These are phyloP conservation scores for Marasmius sp. DNA, from an alignment of 1,284 basidiomycete genomes.

Conservation along the genomic window DNA sequence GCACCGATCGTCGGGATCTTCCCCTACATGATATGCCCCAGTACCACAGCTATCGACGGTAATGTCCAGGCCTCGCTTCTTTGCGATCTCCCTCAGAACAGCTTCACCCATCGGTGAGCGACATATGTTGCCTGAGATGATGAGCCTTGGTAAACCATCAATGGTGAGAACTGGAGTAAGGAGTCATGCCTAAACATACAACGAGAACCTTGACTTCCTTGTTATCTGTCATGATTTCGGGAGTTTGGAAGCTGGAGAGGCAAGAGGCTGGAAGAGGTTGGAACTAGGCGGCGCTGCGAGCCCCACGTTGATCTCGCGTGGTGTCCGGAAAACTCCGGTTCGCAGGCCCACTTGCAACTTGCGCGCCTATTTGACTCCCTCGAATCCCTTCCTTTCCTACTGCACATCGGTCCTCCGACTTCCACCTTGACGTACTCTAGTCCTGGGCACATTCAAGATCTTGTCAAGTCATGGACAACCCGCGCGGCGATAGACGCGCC, in stretches of 20 bases:
- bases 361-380: not conserved
- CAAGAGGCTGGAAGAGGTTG: not conserved
- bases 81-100: constrained; percentile 61
- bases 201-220: constrained; percentile 50
- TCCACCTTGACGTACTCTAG: not conserved
- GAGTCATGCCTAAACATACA: constrained; percentile 58
- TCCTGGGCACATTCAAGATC: not conserved
- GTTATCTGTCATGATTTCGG: constrained; percentile 29
- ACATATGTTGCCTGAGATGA: constrained; percentile 66
- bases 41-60: constrained; percentile 75
- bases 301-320: no score
- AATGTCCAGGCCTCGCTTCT: constrained; percentile 62
- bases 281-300: not conserved
- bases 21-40: constrained; percentile 68
- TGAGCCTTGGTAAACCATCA: not conserved
- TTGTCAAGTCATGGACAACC: not conserved
- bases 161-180: not conserved
- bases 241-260: not conserved
- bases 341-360: not conserved
- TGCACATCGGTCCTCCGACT: not conserved
- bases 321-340: no score
- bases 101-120: constrained; percentile 82
- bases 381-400: no score
- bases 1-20: constrained; percentile 73
- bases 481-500: not conserved